A percentile compares a stretch with the other conserved stretches of the same genome.
phyloP scores from a whole-genome alignment of 257 asterid species.

The Thymus mandschuricus region DNA sequence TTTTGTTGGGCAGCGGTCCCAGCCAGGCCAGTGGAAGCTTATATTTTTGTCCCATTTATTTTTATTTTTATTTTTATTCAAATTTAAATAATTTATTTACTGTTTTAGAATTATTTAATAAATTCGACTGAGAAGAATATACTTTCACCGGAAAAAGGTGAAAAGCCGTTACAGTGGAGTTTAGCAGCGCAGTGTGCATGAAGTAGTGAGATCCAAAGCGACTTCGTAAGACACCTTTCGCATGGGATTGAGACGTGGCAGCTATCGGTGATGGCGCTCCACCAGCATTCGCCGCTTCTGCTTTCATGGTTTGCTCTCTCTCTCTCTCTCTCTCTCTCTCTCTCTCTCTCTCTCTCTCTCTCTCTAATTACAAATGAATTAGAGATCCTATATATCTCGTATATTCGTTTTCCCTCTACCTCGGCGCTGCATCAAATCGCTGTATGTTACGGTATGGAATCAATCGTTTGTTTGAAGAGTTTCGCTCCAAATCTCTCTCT shows the following conservation, averaged over 20 bases:
- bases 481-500: neutral
- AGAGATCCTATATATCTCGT: no score
- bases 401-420: neutral
- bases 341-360: no score
- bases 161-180: no score
- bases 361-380: no score
- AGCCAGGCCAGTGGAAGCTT: conserved; percentile 23
- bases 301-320: conserved; percentile 23
- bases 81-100: no score
- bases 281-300: neutral
- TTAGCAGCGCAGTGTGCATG: no score
- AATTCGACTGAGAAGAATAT: no score
- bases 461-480: neutral
- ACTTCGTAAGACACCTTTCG: conserved; percentile 20
- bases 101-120: no score
- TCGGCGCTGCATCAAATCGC: conserved; percentile 2
- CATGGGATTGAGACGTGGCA: conserved; percentile 32
- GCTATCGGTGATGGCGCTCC: conserved; percentile 10
- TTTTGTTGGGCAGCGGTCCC: conserved; percentile 22
- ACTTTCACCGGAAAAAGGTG: no score
- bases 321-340: no score
- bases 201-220: conserved; percentile 21
- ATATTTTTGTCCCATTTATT: conserved; percentile 17
- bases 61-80: no score
- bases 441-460: conserved; percentile 7